These are phyloP conservation scores for Ephemerocybe angulata DNA, from an alignment of 768 basidiomycete genomes.

Conservation along the genomic window DNA sequence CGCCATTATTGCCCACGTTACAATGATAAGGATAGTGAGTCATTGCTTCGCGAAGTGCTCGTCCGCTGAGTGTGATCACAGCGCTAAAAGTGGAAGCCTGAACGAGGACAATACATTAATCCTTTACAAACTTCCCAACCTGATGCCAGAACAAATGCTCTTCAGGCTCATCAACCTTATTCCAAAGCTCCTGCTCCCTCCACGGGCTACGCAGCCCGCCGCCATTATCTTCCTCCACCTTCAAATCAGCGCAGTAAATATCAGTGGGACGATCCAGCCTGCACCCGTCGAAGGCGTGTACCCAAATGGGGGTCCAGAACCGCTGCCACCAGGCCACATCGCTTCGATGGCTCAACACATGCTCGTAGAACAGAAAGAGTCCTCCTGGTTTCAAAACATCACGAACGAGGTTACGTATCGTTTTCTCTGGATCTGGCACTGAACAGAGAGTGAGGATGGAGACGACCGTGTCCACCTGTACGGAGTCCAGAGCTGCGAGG, in stretches of 20 bases:
- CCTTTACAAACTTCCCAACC: constrained; percentile 54
- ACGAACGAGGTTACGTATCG: constrained; percentile 42
- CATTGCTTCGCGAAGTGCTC: too few relatives aligned
- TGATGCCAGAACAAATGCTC: constrained; percentile 62
- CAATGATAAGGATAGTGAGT: too few relatives aligned
- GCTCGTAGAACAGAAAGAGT: constrained; percentile 64
- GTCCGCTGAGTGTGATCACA: too few relatives aligned
- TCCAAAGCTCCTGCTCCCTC: constrained; percentile 44
- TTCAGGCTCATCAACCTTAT: constrained; percentile 47
- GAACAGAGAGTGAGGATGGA: constrained; percentile 67
- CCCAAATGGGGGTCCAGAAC: constrained; percentile 73
- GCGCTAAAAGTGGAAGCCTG: too few relatives aligned
- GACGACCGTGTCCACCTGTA: constrained; percentile 55
- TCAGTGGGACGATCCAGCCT: constrained; percentile 55
- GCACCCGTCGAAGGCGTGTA: constrained; percentile 57
- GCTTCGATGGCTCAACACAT: constrained; percentile 50
- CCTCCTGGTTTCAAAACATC: constrained; percentile 64
- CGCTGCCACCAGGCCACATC: constrained; percentile 71
- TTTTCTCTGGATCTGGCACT: constrained; percentile 51
- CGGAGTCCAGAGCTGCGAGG: constrained; percentile 28
- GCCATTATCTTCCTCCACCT: constrained; percentile 15
- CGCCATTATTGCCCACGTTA: too few relatives aligned
- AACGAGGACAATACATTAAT: too few relatives aligned
- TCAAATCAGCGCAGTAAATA: constrained; percentile 39
- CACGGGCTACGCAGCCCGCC: constrained; percentile 39